Evolutionary conservation across 768 basidiomycete species (phyloP).

Genomic region (Phanerochaete carnosa): DNA sequence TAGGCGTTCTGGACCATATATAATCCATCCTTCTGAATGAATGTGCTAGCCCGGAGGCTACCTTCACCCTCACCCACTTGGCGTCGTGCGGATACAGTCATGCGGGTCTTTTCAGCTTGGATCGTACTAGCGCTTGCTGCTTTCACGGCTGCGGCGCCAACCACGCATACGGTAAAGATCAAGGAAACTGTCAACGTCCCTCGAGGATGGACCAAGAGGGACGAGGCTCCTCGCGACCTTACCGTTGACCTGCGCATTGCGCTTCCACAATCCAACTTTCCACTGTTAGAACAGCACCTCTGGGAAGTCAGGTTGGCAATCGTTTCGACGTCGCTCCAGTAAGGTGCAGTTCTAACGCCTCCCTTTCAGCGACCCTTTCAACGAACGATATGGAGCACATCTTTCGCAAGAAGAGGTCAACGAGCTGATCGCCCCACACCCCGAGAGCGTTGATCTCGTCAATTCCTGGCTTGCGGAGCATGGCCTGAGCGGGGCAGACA

Average conservation of each 20-base stretch:
- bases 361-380: constrained; percentile 23
- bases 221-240: constrained; percentile 43
- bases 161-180: constrained; percentile 26
- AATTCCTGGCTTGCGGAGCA: constrained; percentile 59
- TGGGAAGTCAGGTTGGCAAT: constrained; percentile 34
- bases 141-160: background rate
- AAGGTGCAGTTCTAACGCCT: background rate
- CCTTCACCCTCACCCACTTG: too few species aligned
- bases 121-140: background rate
- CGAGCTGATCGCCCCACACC: constrained; percentile 53
- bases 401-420: constrained; percentile 68
- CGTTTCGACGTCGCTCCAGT: background rate
- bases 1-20: background rate
- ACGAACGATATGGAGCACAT: constrained; percentile 32
- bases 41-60: too few species aligned
- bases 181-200: constrained; percentile 49
- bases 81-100: background rate
- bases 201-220: constrained; percentile 45
- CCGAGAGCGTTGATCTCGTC: constrained; percentile 49
- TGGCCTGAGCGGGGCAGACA: constrained; percentile 45
- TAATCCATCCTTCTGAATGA: background rate
- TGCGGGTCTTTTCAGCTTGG: background rate
- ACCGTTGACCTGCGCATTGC: constrained; percentile 52
- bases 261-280: constrained; percentile 51
- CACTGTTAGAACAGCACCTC: constrained; percentile 47